phyloP scores from a whole-genome alignment of 371 early-diverging fungal genomes.

The Haplosporangium sp. region DNA sequence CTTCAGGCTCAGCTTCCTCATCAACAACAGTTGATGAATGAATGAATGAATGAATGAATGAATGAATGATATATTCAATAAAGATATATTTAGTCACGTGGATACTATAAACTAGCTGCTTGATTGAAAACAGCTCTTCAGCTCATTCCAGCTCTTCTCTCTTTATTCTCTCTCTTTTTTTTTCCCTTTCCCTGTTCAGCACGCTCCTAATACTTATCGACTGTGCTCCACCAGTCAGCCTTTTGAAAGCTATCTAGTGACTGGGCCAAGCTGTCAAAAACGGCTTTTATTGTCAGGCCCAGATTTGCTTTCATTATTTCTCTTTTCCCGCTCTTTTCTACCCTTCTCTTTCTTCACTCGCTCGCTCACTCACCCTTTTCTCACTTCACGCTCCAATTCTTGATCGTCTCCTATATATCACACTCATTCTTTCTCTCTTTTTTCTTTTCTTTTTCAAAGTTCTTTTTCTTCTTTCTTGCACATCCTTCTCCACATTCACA shows the following conservation, averaged over 20 bases:
- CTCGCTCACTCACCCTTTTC: neutral
- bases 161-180: neutral
- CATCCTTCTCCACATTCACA: neutral
- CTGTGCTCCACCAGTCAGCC: neutral
- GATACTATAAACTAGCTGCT: too few species aligned
- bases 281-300: neutral
- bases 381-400: neutral
- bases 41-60: neutral
- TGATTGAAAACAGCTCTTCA: too few species aligned
- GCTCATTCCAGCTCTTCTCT: too few species aligned
- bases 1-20: neutral
- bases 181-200: neutral
- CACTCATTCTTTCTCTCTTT: slow-evolving; percentile 1
- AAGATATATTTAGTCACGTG: neutral
- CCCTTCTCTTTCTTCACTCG: neutral
- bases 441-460: neutral
- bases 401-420: neutral
- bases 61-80: neutral
- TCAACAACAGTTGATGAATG: neutral
- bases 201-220: neutral
- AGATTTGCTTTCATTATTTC: too few species aligned
- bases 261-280: neutral
- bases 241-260: neutral
- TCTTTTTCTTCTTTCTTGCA: neutral
- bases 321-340: too few species aligned